Base-by-base conservation (phyloP, 495 filamentous ascomycete genomes). In the Lasiosphaeria hispida region DNA sequence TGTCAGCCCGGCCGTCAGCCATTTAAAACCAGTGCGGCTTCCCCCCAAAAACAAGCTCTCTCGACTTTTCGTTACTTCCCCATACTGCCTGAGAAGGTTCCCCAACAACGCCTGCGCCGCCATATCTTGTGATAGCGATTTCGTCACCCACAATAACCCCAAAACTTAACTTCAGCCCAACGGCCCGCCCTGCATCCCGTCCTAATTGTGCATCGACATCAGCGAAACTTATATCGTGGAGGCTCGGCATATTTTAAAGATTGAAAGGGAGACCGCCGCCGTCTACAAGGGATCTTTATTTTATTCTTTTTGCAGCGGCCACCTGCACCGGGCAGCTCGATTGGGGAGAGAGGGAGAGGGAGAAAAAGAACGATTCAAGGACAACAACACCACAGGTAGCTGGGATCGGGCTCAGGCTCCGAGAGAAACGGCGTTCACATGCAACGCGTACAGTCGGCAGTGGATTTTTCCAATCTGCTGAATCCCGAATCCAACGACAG, bases 401-500 rank as follows among this genome's bases (percentile, higher is more conserved):
- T 48, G 44, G 48, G 54, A 30, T 30, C 41, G 40, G 30, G 41
- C 30, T 23, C 34, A 14, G 42, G 41, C 53, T 63, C 58, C 45
- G 38, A 40, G 39, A 35, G 48, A 43, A 36, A 60, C 67, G 66
- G 62, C 65, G 66, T 75, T 85, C 85, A 85, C 82, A 90, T 90
- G 87, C 85, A 88, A 78, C 81, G 83, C 71, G 75, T 84, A 77
- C 80, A 79, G 64, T 86, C 86, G 54, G 83, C 86, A 72, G 83
- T 86, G 75, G 87, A 87, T 80, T 88, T 90, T 70, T 86, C 83
- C 72, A 88, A 86, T 80, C 86, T 90, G 67, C 85, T 90, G 71
- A 89, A 89, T 66, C 86, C 84, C 23, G 80, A 85, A 45, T 71
- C 70, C 42, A 23, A 52, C 34, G 65, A 69, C 42, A 60, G 58